Evolutionary conservation across 1,284 basidiomycete genomes (phyloP).

Genomic region (Erythrobasidium hasegawianum): DNA sequence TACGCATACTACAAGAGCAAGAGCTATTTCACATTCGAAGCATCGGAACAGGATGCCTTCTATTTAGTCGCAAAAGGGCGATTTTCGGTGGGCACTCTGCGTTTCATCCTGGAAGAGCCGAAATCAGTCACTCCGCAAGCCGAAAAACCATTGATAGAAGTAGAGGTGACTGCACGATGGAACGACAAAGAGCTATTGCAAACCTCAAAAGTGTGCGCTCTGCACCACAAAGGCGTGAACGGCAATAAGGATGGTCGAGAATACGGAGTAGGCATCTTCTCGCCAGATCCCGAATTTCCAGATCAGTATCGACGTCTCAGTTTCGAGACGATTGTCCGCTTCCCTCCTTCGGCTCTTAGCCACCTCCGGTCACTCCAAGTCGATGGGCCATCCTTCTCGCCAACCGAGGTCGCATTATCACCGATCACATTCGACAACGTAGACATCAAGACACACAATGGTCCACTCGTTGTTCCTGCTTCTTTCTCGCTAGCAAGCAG

Average conservation of each 20-base stretch:
- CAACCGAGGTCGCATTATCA: conserved; percentile 23
- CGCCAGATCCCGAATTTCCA: conserved; percentile 11
- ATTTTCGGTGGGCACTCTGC: conserved; percentile 19
- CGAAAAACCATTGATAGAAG: conserved; percentile 6
- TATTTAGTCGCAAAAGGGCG: conserved; percentile 12
- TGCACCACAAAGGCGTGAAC: background rate
- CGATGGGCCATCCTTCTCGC: conserved; percentile 11
- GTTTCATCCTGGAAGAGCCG: conserved; percentile 22
- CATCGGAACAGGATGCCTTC: conserved; percentile 20
- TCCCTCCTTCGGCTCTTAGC: conserved; percentile 13
- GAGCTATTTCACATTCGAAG: conserved; percentile 13
- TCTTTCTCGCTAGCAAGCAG: background rate
- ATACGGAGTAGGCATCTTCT: conserved; percentile 25
- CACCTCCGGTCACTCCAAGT: conserved; percentile 13
- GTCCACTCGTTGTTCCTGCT: conserved; percentile 1
- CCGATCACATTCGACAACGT: conserved; percentile 9
- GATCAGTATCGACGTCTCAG: conserved; percentile 23
- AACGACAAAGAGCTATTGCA: conserved; percentile 33
- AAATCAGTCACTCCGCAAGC: conserved; percentile 8
- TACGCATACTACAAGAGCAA: conserved; percentile 30
- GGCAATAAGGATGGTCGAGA: background rate
- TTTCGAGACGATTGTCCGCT: conserved; percentile 28
- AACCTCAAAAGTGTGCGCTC: conserved; percentile 26
- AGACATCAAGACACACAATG: conserved; percentile 25
- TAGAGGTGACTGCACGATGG: conserved; percentile 30